Evolutionary conservation across 108 stramenopile genomes (phyloP).

Genomic region (Nitzschia putrida): DNA sequence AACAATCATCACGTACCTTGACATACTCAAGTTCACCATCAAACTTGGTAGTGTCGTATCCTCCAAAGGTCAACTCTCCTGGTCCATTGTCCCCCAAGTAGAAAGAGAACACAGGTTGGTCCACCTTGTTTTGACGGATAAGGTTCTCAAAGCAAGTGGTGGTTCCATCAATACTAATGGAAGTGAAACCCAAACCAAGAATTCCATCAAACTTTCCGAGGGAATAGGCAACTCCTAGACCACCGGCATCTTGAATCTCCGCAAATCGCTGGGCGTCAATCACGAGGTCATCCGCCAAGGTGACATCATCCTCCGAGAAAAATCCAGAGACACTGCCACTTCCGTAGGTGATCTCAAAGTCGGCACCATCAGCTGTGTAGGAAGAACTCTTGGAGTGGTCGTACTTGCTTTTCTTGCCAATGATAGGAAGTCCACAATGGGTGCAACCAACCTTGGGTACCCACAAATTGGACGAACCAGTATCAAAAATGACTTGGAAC

Average conservation of each 20-base stretch:
- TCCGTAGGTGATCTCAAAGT: conserved; percentile 95
- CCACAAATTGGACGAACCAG: conserved; percentile 97
- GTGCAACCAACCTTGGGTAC: conserved; percentile 87
- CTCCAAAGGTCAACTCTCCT: conserved; percentile 97
- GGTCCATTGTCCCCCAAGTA: conserved; percentile 90
- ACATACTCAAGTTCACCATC: conserved; percentile 76
- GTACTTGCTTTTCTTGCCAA: conserved; percentile 71
- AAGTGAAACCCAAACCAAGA: conserved; percentile 94
- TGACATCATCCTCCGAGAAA: conserved; percentile 70
- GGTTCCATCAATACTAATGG: conserved; percentile 82
- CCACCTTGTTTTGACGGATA: conserved; percentile 78
- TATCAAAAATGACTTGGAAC: conserved; percentile 96
- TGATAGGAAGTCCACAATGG: conserved; percentile 56
- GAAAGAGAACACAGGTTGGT: conserved; percentile 91
- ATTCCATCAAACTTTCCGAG: conserved; percentile 98
- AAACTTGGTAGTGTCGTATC: conserved; percentile 80
- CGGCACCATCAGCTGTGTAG: conserved; percentile 56
- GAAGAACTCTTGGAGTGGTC: conserved; percentile 50
- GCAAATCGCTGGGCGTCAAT: conserved; percentile 78
- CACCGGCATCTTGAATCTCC: conserved; percentile 93
- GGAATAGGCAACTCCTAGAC: conserved; percentile 93
- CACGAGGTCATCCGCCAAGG: conserved; percentile 71
- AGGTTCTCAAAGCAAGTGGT: conserved; percentile 93
- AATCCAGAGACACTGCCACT: conserved; percentile 72
- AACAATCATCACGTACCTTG: conserved; percentile 29